These are phyloP conservation scores for Zymoseptoria tritici DNA, from an alignment of 2,329 filamentous ascomycete species.

Conservation along the genomic window DNA sequence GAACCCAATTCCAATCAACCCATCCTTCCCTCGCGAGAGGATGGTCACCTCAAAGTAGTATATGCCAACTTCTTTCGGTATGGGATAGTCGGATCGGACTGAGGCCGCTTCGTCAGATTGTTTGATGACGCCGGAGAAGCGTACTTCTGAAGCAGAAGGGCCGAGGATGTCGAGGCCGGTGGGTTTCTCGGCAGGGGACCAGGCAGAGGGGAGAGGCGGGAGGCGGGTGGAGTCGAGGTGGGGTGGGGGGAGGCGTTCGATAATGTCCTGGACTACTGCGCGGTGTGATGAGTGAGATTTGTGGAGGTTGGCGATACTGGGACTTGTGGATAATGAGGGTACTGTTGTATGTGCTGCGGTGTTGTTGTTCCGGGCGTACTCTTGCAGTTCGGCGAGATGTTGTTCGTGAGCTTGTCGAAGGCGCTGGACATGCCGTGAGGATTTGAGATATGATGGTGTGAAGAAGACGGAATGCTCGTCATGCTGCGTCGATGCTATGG, in stretches of 20 bases:
- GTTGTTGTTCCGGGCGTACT: constrained; percentile 10
- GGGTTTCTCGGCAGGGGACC: constrained; percentile 74
- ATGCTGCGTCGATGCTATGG: constrained; percentile 13
- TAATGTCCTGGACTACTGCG: constrained; percentile 60
- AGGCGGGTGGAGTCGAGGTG: not conserved
- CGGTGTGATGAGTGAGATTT: constrained; percentile 37
- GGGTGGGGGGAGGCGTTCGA: constrained; percentile 58
- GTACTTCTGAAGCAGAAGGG: constrained; percentile 64
- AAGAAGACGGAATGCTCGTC: constrained; percentile 51
- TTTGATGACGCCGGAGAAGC: constrained; percentile 50
- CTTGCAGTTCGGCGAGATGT: constrained; percentile 36
- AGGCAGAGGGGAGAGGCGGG: constrained; percentile 65
- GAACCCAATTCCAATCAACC: constrained; percentile 53
- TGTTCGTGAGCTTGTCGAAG: constrained; percentile 53
- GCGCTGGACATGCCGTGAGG: constrained; percentile 69
- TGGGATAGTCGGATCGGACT: constrained; percentile 74
- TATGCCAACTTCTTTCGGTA: constrained; percentile 83
- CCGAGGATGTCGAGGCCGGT: constrained; percentile 61
- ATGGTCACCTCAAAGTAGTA: constrained; percentile 84
- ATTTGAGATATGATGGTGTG: constrained; percentile 72
- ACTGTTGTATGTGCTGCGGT: constrained; percentile 3
- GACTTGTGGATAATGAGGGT: constrained; percentile 46
- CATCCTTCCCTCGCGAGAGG: constrained; percentile 57
- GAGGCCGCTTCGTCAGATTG: constrained; percentile 68
- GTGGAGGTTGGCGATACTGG: constrained; percentile 51